Evolutionary conservation across 768 basidiomycete genomes (phyloP), one percentile per base, ranked within the genome.

Genomic region (Pleurotus salmoneostramineus): DNA sequence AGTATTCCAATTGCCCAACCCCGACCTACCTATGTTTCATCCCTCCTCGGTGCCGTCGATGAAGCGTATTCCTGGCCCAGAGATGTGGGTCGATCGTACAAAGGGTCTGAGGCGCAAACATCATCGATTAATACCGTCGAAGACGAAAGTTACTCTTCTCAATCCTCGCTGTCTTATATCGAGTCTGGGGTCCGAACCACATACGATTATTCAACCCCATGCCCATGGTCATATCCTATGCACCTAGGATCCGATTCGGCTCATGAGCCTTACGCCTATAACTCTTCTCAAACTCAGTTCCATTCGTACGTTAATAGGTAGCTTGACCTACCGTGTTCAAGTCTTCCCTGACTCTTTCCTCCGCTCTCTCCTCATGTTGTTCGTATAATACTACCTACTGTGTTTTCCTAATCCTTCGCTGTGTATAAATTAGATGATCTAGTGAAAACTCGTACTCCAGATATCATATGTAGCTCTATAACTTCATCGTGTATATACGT

Each of bases 51-150:
- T 14, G 44, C 44, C 44, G 15, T 45, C 14, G 21, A 12, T 10
- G 12, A 42, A 11, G 21, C 21, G 21, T 55, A 42, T 31, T 17
- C 52, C 40, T 55, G 52, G 52, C 52, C 52, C 36, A 55, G 52
- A 31, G 52, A 55, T 31, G 40, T 55, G 10, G 52, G 52, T 17
- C 52, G 36, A 27, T 37, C 34, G 21, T 10, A 17, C 40, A 3
- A 43, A 21, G n/a, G 27, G 15, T 17, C 36, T 27, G 21, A 27
- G 21, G 21, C 21, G 3, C 21, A 27, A 27, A 27, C 21, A 27
- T 27, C 21, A 27, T 3, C 21, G 21, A 27, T 27, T 27, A 27
- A 27, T 27, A 27, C 21, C 21, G 21, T 27, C 21, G 3, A 27
- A 27, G 21, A 27, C 21, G 21, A 27, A 27, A 27, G 21, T 27